These are phyloP conservation scores for Diplodia seriata DNA, from an alignment of 2,329 filamentous ascomycete genomes.

Conservation along the genomic window DNA sequence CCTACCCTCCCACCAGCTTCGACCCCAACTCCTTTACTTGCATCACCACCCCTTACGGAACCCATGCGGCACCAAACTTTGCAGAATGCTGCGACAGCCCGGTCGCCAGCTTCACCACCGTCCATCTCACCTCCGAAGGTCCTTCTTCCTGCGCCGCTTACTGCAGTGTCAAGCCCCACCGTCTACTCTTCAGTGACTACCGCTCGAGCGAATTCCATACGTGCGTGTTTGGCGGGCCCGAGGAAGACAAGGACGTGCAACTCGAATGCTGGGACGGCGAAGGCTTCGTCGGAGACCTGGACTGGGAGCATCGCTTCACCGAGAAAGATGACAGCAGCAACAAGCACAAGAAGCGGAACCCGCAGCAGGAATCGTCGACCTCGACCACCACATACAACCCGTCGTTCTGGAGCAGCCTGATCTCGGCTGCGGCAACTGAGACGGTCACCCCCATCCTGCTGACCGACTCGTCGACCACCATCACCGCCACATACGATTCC, in stretches of 20 bases:
- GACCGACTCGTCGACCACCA: background rate
- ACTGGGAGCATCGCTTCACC: constrained; percentile 5
- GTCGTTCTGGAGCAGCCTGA: constrained; percentile 21
- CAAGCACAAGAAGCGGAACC: background rate
- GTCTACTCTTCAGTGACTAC: background rate
- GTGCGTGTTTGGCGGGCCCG: constrained; percentile 2
- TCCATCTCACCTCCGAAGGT: constrained; percentile 17
- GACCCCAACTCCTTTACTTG: constrained; percentile 8
- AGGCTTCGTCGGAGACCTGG: background rate
- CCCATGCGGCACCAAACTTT: background rate
- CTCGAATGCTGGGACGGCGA: constrained; percentile 16
- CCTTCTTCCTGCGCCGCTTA: constrained; percentile 22
- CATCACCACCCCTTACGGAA: constrained; percentile 7
- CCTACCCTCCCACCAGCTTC: constrained; percentile 14
- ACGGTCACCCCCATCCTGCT: background rate
- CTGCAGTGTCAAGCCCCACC: constrained; percentile 9
- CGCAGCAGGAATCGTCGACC: constrained; percentile 1
- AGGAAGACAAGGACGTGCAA: background rate
- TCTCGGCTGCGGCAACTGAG: background rate
- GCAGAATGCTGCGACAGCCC: constrained; percentile 20
- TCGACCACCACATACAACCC: constrained; percentile 10
- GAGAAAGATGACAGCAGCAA: background rate
- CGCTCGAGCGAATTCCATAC: constrained; percentile 10
- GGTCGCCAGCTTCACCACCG: constrained; percentile 5
- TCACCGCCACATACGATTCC: too few species aligned